phyloP scores from a whole-genome alignment of 2,329 filamentous ascomycete species.

The Botryotinia convoluta region DNA sequence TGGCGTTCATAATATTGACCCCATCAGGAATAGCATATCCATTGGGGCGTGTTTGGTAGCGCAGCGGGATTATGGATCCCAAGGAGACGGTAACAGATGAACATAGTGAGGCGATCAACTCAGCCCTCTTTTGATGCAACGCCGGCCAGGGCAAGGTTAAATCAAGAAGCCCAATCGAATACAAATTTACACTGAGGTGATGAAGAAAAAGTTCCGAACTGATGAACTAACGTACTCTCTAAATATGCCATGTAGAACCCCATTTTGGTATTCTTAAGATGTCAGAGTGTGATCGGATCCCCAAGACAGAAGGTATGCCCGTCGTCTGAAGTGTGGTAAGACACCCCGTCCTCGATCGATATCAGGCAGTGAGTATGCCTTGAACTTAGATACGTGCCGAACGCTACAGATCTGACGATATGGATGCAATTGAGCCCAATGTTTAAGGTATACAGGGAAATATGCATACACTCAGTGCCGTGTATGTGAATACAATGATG shows the following conservation, averaged over 20 bases:
- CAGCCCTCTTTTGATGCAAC: slow-evolving; percentile 17
- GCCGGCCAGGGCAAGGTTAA: slow-evolving; percentile 4
- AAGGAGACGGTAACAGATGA: slow-evolving; percentile 6
- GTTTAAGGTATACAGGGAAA: slow-evolving; percentile 42
- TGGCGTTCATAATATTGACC: slow-evolving; percentile 4
- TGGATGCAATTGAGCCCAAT: slow-evolving; percentile 57
- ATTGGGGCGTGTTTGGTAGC: not conserved
- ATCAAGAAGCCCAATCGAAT: slow-evolving; percentile 25
- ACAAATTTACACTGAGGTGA: slow-evolving; percentile 30
- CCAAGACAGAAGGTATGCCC: slow-evolving; percentile 28
- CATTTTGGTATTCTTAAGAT: slow-evolving; percentile 45
- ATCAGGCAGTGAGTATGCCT: slow-evolving; percentile 29
- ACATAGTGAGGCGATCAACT: slow-evolving; percentile 18
- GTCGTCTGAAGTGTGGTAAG: slow-evolving; percentile 33
- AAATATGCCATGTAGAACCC: slow-evolving; percentile 59
- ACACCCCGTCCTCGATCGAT: slow-evolving; percentile 27
- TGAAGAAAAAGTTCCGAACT: slow-evolving; percentile 25
- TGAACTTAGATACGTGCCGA: slow-evolving; percentile 29
- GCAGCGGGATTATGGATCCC: slow-evolving; percentile 15
- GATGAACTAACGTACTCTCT: slow-evolving; percentile 38
- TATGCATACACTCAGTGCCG: slow-evolving; percentile 38
- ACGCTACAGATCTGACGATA: slow-evolving; percentile 24
- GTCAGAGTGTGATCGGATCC: slow-evolving; percentile 26
- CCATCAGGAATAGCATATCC: slow-evolving; percentile 17
- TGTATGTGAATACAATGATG: slow-evolving; percentile 36